phyloP scores from a whole-genome alignment of 2,329 filamentous ascomycete species.

The Truncatella angustata region DNA sequence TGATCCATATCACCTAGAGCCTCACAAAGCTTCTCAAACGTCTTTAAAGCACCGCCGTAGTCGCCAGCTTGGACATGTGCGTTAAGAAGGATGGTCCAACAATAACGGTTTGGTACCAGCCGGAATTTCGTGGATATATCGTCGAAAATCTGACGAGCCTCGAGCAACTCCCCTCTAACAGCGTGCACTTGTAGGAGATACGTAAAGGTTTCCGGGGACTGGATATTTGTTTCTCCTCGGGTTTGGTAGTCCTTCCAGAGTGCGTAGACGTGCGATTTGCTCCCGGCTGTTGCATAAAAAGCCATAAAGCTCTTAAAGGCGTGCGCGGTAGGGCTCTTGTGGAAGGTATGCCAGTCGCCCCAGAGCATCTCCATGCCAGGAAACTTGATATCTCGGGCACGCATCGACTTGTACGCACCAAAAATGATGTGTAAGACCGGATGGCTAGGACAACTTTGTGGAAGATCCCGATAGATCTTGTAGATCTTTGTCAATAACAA shows the following conservation, averaged over 20 bases:
- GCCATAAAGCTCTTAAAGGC: constrained; percentile 48
- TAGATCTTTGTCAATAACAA: constrained; percentile 42
- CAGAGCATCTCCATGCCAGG: constrained; percentile 45
- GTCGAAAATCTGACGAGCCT: constrained; percentile 60
- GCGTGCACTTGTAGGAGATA: constrained; percentile 72
- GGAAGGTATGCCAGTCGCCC: constrained; percentile 45
- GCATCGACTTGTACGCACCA: constrained; percentile 25
- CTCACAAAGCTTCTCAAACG: constrained; percentile 59
- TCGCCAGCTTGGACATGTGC: constrained; percentile 67
- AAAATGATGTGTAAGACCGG: constrained; percentile 44
- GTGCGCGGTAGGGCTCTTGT: constrained; percentile 38
- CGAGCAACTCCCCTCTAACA: constrained; percentile 60
- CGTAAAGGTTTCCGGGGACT: constrained; percentile 40
- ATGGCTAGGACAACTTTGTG: constrained; percentile 34
- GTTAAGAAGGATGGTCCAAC: constrained; percentile 77
- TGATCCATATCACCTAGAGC: constrained; percentile 51
- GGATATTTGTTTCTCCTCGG: constrained; percentile 29
- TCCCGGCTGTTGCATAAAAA: constrained; percentile 47
- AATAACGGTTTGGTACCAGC: constrained; percentile 54
- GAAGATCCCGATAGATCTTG: constrained; percentile 41
- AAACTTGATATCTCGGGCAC: constrained; percentile 34
- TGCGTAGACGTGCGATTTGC: constrained; percentile 42
- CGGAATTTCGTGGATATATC: constrained; percentile 56
- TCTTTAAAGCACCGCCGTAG: constrained; percentile 60
- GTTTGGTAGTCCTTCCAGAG: constrained; percentile 47